A percentile compares a stretch with the other conserved stretches of the same genome.
Conservation (phyloP, 495 filamentous ascomycete genomes). For the Hypomontagnella monticulosa region DNA sequence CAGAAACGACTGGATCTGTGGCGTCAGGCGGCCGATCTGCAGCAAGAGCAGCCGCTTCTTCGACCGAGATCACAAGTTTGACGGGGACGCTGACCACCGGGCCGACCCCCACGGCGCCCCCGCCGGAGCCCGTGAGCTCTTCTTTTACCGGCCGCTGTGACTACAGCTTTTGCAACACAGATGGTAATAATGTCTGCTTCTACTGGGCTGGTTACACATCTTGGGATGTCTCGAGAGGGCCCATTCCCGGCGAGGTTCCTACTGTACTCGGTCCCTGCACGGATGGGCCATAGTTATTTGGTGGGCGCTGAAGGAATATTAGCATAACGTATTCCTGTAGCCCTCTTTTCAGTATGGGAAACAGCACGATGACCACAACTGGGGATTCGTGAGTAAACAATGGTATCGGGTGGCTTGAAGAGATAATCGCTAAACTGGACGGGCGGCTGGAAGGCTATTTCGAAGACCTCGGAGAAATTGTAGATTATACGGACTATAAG, state of each 20-base stretch:
- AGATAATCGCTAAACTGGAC: no score
- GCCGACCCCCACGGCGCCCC: background rate
- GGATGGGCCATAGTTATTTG: background rate
- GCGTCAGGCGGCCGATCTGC: background rate
- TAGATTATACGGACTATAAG: no score
- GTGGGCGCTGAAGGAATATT: background rate
- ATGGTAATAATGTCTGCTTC: constrained; percentile 37
- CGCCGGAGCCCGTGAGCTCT: background rate
- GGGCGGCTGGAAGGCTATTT: no score
- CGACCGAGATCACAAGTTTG: background rate
- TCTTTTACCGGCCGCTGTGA: constrained; percentile 34
- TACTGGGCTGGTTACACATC: constrained; percentile 46
- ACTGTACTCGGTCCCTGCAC: constrained; percentile 41
- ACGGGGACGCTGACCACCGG: constrained; percentile 5
- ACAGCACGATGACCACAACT: no score
- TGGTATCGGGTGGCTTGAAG: no score
- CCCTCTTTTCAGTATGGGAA: no score
- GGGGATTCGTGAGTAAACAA: background rate
- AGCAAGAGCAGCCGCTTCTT: background rate
- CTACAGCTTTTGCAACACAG: constrained; percentile 40
- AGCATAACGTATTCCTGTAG: background rate
- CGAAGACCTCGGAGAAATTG: no score
- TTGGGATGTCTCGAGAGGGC: constrained; percentile 42
- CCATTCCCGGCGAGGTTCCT: constrained; percentile 40
- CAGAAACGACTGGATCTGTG: background rate